These are phyloP conservation scores for Cryptosporidium parvum DNA, from an alignment of 169 alveolate species.

Conservation along the genomic window DNA sequence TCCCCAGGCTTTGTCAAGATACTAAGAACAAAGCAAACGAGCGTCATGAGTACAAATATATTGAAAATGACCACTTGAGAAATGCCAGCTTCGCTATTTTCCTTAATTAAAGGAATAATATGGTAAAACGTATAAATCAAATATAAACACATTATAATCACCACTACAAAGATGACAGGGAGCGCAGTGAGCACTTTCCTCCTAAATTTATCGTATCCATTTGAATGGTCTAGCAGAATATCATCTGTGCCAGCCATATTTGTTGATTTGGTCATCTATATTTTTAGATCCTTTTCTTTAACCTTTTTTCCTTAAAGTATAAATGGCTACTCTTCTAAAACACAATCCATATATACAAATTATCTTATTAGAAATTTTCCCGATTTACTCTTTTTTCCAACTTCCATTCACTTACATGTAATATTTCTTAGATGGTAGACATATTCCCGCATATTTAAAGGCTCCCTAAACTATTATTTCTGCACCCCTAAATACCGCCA, in stretches of 20 bases:
- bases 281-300: conserved; percentile 30
- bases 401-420: conserved; percentile 11
- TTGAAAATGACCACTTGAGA: conserved; percentile 67
- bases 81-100: conserved; percentile 61
- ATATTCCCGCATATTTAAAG: neutral
- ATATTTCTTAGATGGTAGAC: conserved; percentile 67
- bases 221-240: neutral
- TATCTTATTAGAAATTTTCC: neutral
- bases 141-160: conserved; percentile 20
- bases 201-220: conserved; percentile 12
- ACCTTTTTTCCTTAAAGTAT: neutral
- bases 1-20: conserved; percentile 86
- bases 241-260: conserved; percentile 9
- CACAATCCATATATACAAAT: neutral
- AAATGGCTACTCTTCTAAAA: neutral
- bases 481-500: conserved; percentile 45
- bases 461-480: conserved; percentile 12
- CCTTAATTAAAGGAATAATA: conserved; percentile 29
- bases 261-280: neutral
- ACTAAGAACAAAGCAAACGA: conserved; percentile 85
- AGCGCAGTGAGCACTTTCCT: conserved; percentile 29
- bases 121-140: conserved; percentile 64
- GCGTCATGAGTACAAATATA: conserved; percentile 78
- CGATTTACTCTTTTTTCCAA: neutral
- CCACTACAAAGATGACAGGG: conserved; percentile 58